Evolutionary conservation across 169 alveolate genomes (phyloP).

Genomic region (Plasmodium knowlesi): DNA sequence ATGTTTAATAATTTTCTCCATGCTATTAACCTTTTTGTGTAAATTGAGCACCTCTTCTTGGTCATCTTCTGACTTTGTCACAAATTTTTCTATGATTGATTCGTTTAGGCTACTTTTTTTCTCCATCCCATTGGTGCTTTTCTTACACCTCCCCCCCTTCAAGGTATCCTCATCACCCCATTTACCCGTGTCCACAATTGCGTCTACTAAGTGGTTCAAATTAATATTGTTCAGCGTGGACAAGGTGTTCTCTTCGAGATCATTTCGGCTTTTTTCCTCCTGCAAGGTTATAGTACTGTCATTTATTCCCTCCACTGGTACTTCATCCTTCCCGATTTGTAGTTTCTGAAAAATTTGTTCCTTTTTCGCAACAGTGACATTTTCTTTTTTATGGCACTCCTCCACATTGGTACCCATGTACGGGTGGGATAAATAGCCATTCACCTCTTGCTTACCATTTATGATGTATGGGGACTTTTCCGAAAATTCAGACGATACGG

Average conservation of each 20-base stretch:
- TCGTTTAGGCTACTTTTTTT: neutral
- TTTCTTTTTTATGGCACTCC: neutral
- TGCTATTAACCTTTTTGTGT: constrained; percentile 43
- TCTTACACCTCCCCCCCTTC: neutral
- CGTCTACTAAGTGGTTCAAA: constrained; percentile 46
- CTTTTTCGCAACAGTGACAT: neutral
- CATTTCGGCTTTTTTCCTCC: neutral
- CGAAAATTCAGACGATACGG: neutral
- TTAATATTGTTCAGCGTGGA: constrained; percentile 27
- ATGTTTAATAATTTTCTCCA: constrained; percentile 67
- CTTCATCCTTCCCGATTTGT: neutral
- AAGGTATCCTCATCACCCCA: neutral
- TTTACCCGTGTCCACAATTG: neutral
- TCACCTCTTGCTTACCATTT: neutral
- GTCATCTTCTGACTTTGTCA: constrained; percentile 30
- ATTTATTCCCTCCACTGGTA: neutral
- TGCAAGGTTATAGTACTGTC: neutral
- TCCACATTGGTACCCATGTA: neutral
- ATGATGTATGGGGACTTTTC: neutral
- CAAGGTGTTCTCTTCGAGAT: neutral
- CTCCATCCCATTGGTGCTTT: neutral
- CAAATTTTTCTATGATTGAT: constrained; percentile 51
- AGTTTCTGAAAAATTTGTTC: neutral
- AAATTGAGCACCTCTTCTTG: constrained; percentile 35
- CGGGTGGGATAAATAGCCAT: neutral